Conservation (phyloP, 1,284 basidiomycete species). For the Moesziomyces antarcticus region DNA sequence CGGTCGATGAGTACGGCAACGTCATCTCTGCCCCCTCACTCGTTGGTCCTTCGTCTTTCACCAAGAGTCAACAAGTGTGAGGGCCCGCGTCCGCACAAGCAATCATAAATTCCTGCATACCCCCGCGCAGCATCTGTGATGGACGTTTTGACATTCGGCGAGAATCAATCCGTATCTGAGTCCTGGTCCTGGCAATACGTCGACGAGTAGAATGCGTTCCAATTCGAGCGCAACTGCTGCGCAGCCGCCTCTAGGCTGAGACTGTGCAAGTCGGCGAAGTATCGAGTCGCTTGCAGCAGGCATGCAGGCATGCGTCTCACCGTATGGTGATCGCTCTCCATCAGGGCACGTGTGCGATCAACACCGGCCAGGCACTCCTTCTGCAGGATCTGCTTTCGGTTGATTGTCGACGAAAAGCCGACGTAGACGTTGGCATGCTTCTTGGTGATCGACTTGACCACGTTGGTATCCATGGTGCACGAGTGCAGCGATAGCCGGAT, state of each 20-base stretch:
- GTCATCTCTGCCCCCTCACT: slow-evolving; percentile 1
- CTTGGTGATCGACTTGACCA: slow-evolving; percentile 48
- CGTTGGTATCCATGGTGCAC: slow-evolving; percentile 59
- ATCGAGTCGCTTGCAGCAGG: slow-evolving; percentile 22
- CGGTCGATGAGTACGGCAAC: slow-evolving; percentile 30
- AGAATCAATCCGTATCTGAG: slow-evolving; percentile 2
- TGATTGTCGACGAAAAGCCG: slow-evolving; percentile 63
- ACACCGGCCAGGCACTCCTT: slow-evolving; percentile 40
- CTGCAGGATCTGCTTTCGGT: slow-evolving; percentile 47
- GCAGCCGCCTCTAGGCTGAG: slow-evolving; percentile 15
- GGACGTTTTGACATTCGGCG: background rate
- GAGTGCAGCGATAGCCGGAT: slow-evolving; percentile 57
- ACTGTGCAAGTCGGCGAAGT: slow-evolving; percentile 27
- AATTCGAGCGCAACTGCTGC: slow-evolving; percentile 27
- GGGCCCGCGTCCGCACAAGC: background rate
- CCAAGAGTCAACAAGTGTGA: slow-evolving; percentile 7
- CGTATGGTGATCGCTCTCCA: slow-evolving; percentile 60
- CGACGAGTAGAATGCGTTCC: slow-evolving; percentile 22
- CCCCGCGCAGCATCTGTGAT: background rate
- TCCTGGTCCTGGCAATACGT: slow-evolving; percentile 1
- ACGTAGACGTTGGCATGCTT: slow-evolving; percentile 58
- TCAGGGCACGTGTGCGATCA: slow-evolving; percentile 41
- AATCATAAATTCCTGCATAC: background rate
- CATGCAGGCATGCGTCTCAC: slow-evolving; percentile 41
- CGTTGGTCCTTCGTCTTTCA: background rate